Base-by-base conservation (phyloP, 1,139 yeast genomes). In the Pichiaceae sp. region DNA sequence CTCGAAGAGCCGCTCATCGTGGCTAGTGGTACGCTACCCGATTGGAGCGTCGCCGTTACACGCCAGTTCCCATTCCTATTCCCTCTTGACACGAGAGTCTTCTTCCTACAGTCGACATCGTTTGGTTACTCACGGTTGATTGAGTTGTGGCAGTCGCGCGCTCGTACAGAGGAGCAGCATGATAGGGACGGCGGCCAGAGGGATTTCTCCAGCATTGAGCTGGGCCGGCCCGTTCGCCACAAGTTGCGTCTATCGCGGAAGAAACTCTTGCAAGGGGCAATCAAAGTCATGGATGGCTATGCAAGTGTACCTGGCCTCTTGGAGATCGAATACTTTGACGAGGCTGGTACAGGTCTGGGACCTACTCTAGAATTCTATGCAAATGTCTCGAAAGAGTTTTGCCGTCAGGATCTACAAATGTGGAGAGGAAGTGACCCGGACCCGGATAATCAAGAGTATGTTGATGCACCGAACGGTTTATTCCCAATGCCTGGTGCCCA, bases 331-430 rank as follows among this genome's bases (percentile, higher is more conserved):
- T 91, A 83, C 52, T 78, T 72, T 47, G 89, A 82, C 49, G 98
- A 91, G 55, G 96, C 73, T n/a, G 98, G 98, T 11, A 81, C 96
- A 1, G 98, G 98, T 0, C 62, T 87, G 36, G 98, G 98, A 0
- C 98, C 98, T 2, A 91, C 98, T 0, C 66, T 89, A 43, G 98
- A 91, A 57, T 91, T 91, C 53, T 91, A 86, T 54, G 77, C 96
- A 0, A 65, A 71, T 12, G 91, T 85, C 4, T 86, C 96, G 0
- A 75, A 66, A 43, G 91, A 81, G 43, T 86, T 84, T 53, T 65
- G 82, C 1, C 68, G 63, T 43, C 70, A 68, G 39, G 68, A 68
- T 36, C 59, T 80, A 39, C 60, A 59, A 15, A 63, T 91, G 60
- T 91, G 98, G 98, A 70, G 95, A 47, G 61, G 58, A 29, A 35